Conservation (phyloP, 495 filamentous ascomycete genomes). For the Neurospora sp. region DNA sequence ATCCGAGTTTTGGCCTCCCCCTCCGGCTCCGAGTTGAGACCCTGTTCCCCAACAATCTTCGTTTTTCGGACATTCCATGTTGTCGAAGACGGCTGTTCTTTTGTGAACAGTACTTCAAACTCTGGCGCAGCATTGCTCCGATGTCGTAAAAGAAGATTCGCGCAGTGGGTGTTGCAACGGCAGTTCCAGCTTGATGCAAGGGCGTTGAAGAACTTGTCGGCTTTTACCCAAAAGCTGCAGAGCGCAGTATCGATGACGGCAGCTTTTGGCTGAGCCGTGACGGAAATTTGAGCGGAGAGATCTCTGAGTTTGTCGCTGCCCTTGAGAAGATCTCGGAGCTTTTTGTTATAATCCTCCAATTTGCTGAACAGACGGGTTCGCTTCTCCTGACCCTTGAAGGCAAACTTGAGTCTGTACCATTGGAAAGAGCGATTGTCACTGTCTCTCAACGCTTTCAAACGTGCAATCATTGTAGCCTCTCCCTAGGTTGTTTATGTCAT, state of each 20-base stretch:
- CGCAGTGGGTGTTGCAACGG: conserved; percentile 18
- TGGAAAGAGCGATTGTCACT: neutral
- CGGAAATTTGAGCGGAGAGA: neutral
- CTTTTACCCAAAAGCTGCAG: conserved; percentile 4
- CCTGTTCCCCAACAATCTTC: neutral
- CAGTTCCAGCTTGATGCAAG: conserved; percentile 18
- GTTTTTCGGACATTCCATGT: conserved; percentile 5
- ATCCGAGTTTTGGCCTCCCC: neutral
- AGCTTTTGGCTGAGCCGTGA: neutral
- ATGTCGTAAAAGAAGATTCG: conserved; percentile 24
- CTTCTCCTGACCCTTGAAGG: neutral
- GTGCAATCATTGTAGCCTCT: neutral
- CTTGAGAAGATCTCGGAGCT: neutral
- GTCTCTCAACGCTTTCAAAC: neutral
- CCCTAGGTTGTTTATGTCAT: neutral
- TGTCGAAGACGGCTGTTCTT: neutral
- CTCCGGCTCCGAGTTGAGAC: neutral
- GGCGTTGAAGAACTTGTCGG: neutral
- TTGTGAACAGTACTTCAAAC: conserved; percentile 17
- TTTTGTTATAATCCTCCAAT: conserved; percentile 5
- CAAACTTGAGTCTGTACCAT: neutral
- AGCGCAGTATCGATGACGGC: neutral
- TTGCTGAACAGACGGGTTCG: neutral
- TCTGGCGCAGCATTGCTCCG: conserved; percentile 13
- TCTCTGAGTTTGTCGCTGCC: neutral